Conservation (phyloP, 495 filamentous ascomycete species). For the Penicillium canescens region DNA sequence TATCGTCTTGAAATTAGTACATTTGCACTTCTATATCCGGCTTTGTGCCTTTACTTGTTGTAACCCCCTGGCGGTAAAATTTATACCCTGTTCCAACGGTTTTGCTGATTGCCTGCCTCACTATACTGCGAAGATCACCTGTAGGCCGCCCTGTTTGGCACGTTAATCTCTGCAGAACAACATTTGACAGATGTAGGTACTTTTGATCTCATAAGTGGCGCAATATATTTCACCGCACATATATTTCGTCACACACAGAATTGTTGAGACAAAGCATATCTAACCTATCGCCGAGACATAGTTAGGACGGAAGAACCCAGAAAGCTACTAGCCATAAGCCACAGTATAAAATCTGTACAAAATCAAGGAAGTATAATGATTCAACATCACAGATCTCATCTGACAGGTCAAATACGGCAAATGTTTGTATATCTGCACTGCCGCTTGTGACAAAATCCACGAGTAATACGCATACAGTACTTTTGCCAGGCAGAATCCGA, state of each 20-base stretch:
- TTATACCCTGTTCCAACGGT: slow-evolving; percentile 2
- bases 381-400: not conserved
- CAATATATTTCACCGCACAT: not conserved
- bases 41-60: not conserved
- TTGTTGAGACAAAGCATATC: no score
- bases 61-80: slow-evolving; percentile 9
- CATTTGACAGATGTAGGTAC: not conserved
- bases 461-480: not conserved
- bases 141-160: not conserved
- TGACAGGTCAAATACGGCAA: not conserved
- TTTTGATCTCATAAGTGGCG: not conserved
- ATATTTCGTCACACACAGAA: not conserved
- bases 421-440: not conserved
- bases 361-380: no score
- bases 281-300: no score
- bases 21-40: not conserved
- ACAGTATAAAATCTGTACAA: no score
- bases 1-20: not conserved
- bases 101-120: not conserved
- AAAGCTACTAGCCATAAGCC: no score
- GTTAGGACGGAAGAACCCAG: no score
- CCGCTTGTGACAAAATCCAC: slow-evolving; percentile 1
- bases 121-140: not conserved
- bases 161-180: not conserved
- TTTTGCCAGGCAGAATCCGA: not conserved